Conservation (phyloP, 345 rosid genomes). For the Syzygium grande region DNA sequence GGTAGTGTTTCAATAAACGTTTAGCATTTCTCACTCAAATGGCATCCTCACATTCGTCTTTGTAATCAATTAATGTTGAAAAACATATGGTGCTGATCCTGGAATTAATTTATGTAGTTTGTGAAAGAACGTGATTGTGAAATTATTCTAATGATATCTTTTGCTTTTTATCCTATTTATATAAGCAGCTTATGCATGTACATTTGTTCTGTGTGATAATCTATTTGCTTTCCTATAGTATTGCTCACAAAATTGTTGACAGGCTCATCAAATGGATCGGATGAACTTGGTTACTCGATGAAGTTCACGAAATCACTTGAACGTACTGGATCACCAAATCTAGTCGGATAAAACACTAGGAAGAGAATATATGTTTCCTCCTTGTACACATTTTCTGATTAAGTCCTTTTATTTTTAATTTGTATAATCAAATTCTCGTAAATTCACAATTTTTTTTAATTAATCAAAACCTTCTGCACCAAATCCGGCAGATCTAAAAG, state of each 20-base stretch:
- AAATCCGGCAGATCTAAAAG: background rate
- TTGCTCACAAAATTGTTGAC: background rate
- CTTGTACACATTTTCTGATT: background rate
- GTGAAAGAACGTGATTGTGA: background rate
- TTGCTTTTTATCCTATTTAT: background rate
- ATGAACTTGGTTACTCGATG: background rate
- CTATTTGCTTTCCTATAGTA: background rate
- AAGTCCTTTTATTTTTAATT: background rate
- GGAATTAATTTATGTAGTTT: background rate
- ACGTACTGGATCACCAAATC: background rate
- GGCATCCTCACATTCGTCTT: background rate
- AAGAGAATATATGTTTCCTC: background rate
- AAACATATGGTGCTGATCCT: background rate
- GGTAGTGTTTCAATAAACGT: background rate
- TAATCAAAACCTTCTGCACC: background rate
- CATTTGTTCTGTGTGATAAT: background rate
- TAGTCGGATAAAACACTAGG: background rate
- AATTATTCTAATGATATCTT: background rate
- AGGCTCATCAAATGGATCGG: background rate
- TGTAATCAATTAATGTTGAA: background rate
- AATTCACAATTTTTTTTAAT: background rate
- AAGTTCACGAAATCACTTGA: background rate
- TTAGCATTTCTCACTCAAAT: background rate
- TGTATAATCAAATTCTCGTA: background rate
- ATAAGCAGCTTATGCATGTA: background rate